Conservation (phyloP, 73 alveolate species). For the Uronychia binucleata region DNA sequence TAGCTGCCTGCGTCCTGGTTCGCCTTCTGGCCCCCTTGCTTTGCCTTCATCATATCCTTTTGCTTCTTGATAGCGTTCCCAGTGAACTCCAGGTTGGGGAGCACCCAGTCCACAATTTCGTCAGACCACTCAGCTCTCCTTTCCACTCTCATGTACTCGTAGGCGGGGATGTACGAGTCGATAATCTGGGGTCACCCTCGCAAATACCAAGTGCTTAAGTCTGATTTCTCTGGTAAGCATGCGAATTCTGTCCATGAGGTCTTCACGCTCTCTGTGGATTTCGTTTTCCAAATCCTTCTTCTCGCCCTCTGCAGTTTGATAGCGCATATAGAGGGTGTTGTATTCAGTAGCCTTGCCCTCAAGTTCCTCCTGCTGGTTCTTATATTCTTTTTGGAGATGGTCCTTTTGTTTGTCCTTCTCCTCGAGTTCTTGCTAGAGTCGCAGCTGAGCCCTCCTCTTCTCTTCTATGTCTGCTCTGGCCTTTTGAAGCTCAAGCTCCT, state of each 20-base stretch:
- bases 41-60: conserved; percentile 58
- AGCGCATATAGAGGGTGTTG: conserved; percentile 58
- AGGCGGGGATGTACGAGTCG: conserved; percentile 80
- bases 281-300: conserved; percentile 70
- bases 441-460: conserved; percentile 56
- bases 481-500: conserved; percentile 80
- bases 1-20: conserved; percentile 15
- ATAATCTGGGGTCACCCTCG: conserved; percentile 43
- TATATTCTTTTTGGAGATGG: conserved; percentile 57
- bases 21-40: conserved; percentile 57
- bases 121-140: conserved; percentile 80
- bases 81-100: conserved; percentile 76
- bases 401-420: conserved; percentile 67
- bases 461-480: conserved; percentile 74
- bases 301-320: conserved; percentile 65
- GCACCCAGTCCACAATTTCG: conserved; percentile 79
- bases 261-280: conserved; percentile 79
- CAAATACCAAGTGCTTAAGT: conserved; percentile 60
- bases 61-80: conserved; percentile 70
- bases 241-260: conserved; percentile 74
- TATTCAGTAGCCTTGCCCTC: conserved; percentile 71
- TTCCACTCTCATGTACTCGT: conserved; percentile 72
- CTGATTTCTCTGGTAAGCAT: conserved; percentile 71
- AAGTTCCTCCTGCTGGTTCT: conserved; percentile 74
- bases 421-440: conserved; percentile 65